Evolutionary conservation across 2,329 filamentous ascomycete species (phyloP).

Genomic region (Coniosporium tulheliwenetii): DNA sequence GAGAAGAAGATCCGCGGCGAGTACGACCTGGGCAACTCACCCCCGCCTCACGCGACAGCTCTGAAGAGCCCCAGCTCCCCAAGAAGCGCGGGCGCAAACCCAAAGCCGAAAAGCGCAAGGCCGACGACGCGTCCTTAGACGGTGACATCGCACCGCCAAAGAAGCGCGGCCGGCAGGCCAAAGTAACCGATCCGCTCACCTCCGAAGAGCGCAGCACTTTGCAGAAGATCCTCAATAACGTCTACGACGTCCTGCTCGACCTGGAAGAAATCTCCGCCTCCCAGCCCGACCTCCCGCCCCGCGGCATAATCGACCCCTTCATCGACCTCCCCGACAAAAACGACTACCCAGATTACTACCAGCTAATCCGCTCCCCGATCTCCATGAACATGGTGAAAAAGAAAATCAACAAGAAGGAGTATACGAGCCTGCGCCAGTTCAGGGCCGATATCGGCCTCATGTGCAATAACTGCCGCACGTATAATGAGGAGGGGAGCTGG

Average conservation of each 20-base stretch:
- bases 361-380: constrained; percentile 83
- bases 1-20: constrained; percentile 38
- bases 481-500: constrained; percentile 90
- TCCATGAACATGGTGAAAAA: constrained; percentile 91
- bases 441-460: constrained; percentile 68
- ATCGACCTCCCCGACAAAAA: constrained; percentile 79
- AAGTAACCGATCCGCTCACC: constrained; percentile 48
- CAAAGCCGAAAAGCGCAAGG: constrained; percentile 69
- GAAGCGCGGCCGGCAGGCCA: constrained; percentile 56
- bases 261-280: constrained; percentile 62
- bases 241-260: constrained; percentile 69
- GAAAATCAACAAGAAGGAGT: constrained; percentile 93
- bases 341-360: constrained; percentile 88
- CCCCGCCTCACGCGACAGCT: constrained; percentile 66
- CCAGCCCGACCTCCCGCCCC: constrained; percentile 39
- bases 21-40: constrained; percentile 49
- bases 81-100: constrained; percentile 77
- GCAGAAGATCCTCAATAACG: constrained; percentile 59
- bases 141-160: constrained; percentile 57
- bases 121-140: constrained; percentile 49
- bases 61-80: constrained; percentile 53
- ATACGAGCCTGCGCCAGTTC: constrained; percentile 66
- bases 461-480: constrained; percentile 82
- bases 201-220: constrained; percentile 59
- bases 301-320: constrained; percentile 85